Conservation (phyloP, 2,329 filamentous ascomycete genomes). For the Aspergillus piperis region DNA sequence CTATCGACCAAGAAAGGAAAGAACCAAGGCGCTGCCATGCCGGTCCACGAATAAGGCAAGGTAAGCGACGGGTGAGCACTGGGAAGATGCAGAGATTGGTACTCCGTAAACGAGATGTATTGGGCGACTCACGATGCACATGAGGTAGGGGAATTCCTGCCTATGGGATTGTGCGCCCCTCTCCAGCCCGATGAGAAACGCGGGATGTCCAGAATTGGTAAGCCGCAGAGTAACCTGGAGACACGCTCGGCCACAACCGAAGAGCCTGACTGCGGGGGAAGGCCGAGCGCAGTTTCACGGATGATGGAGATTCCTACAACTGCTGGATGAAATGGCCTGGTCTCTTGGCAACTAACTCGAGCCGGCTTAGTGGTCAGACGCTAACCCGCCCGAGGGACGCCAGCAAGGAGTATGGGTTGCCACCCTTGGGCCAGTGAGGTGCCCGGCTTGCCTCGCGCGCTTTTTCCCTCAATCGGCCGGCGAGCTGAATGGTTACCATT, state of each 20-base stretch:
- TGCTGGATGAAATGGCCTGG: not conserved
- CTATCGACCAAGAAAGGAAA: not conserved
- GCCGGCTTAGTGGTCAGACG: not conserved
- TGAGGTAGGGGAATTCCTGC: not conserved
- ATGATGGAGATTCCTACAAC: not conserved
- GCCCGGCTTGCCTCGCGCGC: not conserved
- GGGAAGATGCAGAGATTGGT: not conserved
- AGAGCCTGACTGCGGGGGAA: conserved; percentile 1
- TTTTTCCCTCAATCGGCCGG: not conserved
- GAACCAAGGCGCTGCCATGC: not conserved
- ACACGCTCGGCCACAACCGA: conserved; percentile 3
- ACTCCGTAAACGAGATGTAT: not conserved
- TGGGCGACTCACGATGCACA: not conserved
- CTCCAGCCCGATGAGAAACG: not conserved
- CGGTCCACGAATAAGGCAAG: not conserved
- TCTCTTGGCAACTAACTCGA: not conserved
- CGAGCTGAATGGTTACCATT: not conserved
- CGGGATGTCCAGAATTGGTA: not conserved
- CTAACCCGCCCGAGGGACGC: not conserved
- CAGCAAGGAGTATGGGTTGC: not conserved
- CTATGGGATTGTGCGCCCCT: not conserved
- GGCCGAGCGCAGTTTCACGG: not conserved
- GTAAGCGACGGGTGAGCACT: not conserved
- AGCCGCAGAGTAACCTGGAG: not conserved
- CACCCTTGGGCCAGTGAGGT: not conserved